Evolutionary conservation across 176 grass and related monocot genomes (phyloP).

Genomic region (Eragrostis curvula): DNA sequence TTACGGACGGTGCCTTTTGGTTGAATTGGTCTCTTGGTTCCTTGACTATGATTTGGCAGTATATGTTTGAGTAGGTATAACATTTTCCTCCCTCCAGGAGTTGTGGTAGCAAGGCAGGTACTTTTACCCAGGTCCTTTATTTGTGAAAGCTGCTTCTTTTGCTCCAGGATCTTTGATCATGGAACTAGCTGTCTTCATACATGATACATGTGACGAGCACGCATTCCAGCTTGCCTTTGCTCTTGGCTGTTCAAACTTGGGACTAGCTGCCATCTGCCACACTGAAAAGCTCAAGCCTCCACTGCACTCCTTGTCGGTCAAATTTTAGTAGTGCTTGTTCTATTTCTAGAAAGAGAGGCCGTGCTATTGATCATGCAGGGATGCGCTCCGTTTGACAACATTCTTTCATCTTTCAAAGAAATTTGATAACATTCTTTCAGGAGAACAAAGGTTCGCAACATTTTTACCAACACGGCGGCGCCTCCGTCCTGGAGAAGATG

Average conservation of each 20-base stretch:
- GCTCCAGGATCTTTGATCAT: slow-evolving; percentile 5
- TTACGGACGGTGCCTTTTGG: neutral
- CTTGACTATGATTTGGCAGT: neutral
- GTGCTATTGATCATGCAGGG: neutral
- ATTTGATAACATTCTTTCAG: too few species aligned
- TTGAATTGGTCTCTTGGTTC: neutral
- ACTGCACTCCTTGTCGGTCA: neutral
- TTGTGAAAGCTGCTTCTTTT: neutral
- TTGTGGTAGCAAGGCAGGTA: neutral
- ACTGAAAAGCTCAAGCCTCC: neutral
- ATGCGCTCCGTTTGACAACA: neutral
- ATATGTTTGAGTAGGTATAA: neutral
- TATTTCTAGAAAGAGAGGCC: neutral
- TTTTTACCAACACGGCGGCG: too few species aligned
- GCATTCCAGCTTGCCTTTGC: neutral
- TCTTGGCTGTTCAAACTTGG: slow-evolving; percentile 15
- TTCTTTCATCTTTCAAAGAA: neutral
- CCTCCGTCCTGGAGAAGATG: too few species aligned
- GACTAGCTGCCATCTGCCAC: neutral
- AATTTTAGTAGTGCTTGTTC: neutral
- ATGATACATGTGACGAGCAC: neutral
- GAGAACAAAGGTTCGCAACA: too few species aligned
- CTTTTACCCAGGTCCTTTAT: neutral
- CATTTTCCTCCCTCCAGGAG: slow-evolving; percentile 18
- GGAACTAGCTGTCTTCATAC: neutral